Evolutionary conservation across 139 green algal genomes (phyloP).

Genomic region (Gonium pectorale): DNA sequence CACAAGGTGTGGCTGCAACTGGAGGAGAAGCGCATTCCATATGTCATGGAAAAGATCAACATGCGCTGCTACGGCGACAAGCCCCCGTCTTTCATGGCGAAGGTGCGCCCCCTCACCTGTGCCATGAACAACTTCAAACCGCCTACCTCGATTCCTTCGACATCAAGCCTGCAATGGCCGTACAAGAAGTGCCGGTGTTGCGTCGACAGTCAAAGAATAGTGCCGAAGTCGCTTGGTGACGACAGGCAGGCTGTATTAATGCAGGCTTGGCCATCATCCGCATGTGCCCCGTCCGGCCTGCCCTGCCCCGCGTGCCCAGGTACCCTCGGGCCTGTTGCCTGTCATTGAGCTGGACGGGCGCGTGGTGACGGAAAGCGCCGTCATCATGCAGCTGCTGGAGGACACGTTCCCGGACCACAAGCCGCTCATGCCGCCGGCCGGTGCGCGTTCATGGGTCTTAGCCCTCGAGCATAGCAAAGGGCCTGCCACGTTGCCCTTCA

Average conservation of each 20-base stretch:
- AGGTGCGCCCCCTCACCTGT: too few species aligned
- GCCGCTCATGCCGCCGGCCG: conserved; percentile 77
- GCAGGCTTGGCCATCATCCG: too few species aligned
- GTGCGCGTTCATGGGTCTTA: too few species aligned
- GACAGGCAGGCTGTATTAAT: too few species aligned
- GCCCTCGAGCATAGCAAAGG: too few species aligned
- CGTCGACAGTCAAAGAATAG: too few species aligned
- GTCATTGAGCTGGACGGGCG: conserved; percentile 92
- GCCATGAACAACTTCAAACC: too few species aligned
- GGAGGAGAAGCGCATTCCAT: conserved; percentile 97
- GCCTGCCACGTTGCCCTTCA: too few species aligned
- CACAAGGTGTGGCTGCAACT: conserved; percentile 91
- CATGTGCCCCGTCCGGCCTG: not conserved
- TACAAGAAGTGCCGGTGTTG: too few species aligned
- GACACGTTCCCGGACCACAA: conserved; percentile 81
- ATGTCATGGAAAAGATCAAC: conserved; percentile 92
- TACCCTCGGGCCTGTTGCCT: conserved; percentile 84
- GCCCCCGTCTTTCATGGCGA: conserved; percentile 74
- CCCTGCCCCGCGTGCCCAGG: conserved; percentile 62
- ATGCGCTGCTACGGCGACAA: conserved; percentile 97
- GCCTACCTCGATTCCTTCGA: too few species aligned
- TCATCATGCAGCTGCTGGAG: conserved; percentile 83
- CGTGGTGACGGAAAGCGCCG: conserved; percentile 76
- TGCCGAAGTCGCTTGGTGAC: too few species aligned
- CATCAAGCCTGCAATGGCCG: too few species aligned